Evolutionary conservation across 2,329 filamentous ascomycete genomes (phyloP), one percentile per base, ranked within the genome.

Genomic region (Podosphaera fusca): DNA sequence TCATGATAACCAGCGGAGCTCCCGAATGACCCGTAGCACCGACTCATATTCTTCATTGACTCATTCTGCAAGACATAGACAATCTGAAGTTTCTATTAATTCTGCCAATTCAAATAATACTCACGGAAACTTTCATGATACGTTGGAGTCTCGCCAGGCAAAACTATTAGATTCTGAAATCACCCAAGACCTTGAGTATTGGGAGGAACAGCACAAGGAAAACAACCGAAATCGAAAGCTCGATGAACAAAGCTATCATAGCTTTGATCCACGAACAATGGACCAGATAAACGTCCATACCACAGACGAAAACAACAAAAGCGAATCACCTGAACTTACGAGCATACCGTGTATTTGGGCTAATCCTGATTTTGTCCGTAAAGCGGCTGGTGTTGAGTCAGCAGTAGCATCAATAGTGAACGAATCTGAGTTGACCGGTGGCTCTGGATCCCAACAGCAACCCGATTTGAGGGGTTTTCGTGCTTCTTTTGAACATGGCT

Each of bases 321-420:
- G 5, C 10, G 35, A 38, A 42, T 12, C 10, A 14, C 36, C 84
- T 86, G 63, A 79, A 85, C 57, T 80, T 95, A 33, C 79, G 78
- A 35, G 79, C 10, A 12, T 42, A 42, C 38, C 38, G 10, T 14
- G 78, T 29, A 71, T 87, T 52, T 83, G 78, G 47, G 81, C 81
- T 9, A 94, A 86, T 63, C 83, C 87, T 1, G 76, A 86, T 62
- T 83, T 87, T 65, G 76, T 94, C 2, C 81, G 88, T 63, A 81
- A 79, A 1, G 80, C 79, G 1, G 66, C 81, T 38, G 87, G 78
- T 1, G 81, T 94, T 0, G 89, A 95, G 69, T 95, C 89, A 12
- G 85, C 85, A 8, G 89, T 96, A 9, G 90, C 90, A 6, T 95
- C 89, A 14, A 73, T 96, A 5, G 72, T 82, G 1, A 84, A 92